Base-by-base conservation (phyloP, 1,284 basidiomycete genomes). In the Cryptococcus sp. region DNA sequence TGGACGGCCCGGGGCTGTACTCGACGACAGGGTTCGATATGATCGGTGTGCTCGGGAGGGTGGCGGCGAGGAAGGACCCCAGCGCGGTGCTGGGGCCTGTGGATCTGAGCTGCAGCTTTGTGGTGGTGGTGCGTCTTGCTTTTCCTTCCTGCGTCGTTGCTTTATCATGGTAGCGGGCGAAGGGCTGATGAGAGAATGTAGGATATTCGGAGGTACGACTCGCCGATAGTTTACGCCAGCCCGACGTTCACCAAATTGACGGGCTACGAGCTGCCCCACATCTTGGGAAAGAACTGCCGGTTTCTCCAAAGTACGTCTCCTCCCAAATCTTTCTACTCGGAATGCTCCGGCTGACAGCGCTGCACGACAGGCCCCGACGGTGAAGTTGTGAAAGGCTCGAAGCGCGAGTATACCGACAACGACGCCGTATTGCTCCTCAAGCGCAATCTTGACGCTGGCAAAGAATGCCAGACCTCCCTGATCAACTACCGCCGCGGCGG, bases 21-120 rank as follows among this genome's bases (percentile, higher is more conserved):
- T 93, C 91, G 1, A 79, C 86, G 0, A 88, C 91, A 0, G 94
- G 94, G 7, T 94, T 96, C 63, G 93, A 98, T 71, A 82, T 94
- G 56, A 80, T 98, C 50, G 84, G 86, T 43, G 83, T 96, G 39
- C 81, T 98, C 21, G 82, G 86, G 4, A 82, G 89, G 12, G 87
- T 97, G 15, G 86, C 83, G 2, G 83, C 80, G 16, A 83, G 93
- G 2, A 85, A 85, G 0, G 83, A 88, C 64, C 91, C 90, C 0
- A 84, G 82, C 57, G 84, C 96, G 47, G 77, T 82, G 6, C 83
- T 97, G 18, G 94, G 94, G 9, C 91, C 94, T 0, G 89, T 98
- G 38, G 94, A 98, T 74, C 80, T 93, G 56, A 88, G 89, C 3
- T 93, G 90, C 71, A 85, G 89, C 9, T 97, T 98, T 73, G 82